Conservation (phyloP, 352 stramenopile species). For the Phytopythium kandeliae region DNA sequence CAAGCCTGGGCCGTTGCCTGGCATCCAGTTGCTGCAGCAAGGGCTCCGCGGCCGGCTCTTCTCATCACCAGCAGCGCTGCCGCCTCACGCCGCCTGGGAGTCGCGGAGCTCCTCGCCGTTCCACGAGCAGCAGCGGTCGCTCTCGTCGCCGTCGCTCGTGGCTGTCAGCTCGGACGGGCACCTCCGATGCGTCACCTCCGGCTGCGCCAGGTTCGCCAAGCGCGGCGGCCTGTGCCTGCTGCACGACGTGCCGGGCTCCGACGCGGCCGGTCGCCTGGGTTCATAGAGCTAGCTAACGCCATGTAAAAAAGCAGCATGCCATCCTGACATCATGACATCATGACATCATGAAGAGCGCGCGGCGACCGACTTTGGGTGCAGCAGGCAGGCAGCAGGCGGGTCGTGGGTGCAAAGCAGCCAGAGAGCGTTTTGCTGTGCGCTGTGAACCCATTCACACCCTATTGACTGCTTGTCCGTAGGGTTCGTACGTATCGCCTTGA, state of each 20-base stretch:
- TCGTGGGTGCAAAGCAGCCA: too few relatives aligned
- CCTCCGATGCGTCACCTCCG: conserved; percentile 9
- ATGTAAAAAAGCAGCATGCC: too few relatives aligned
- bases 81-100: not conserved
- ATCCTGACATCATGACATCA: too few relatives aligned
- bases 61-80: not conserved
- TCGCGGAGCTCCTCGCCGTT: not conserved
- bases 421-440: too few relatives aligned
- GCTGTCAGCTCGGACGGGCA: not conserved
- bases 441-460: too few relatives aligned
- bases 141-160: not conserved
- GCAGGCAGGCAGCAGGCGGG: too few relatives aligned
- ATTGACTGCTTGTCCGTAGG: too few relatives aligned
- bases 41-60: not conserved
- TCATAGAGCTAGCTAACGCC: too few relatives aligned
- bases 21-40: conserved; percentile 18
- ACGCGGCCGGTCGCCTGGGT: too few relatives aligned
- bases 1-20: conserved; percentile 10
- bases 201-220: conserved; percentile 15
- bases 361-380: too few relatives aligned
- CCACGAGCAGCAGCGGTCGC: not conserved
- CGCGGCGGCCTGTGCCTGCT: conserved; percentile 17
- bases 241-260: conserved; percentile 6
- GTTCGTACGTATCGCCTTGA: too few relatives aligned
- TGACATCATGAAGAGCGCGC: too few relatives aligned